Evolutionary conservation across 805 yeast genomes (phyloP).

Genomic region (Candida pseudoglaebosa): DNA sequence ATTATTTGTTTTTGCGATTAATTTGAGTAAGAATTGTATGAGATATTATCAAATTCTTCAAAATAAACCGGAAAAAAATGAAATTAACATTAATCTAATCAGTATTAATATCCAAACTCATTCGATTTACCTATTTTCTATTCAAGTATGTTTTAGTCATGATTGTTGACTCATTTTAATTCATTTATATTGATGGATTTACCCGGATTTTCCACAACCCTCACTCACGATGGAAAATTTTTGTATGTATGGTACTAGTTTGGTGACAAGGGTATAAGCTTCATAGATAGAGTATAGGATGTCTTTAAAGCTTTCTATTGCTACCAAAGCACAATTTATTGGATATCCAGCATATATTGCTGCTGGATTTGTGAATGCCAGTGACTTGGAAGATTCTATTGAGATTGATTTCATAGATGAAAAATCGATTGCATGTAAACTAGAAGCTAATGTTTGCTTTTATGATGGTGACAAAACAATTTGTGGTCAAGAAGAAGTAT

Average conservation of each 20-base stretch:
- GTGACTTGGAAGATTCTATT: constrained; percentile 44
- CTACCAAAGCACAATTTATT: constrained; percentile 81
- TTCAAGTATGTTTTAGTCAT: too few relatives aligned
- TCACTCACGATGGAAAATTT: not conserved
- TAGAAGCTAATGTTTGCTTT: constrained; percentile 30
- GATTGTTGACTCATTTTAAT: too few relatives aligned
- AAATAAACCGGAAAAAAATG: not conserved
- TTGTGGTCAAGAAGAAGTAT: constrained; percentile 41
- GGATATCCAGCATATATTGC: constrained; percentile 80
- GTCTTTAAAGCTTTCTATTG: constrained; percentile 58
- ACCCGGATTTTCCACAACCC: not conserved
- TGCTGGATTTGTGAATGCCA: constrained; percentile 63
- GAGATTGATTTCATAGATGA: constrained; percentile 69
- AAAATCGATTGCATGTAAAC: constrained; percentile 26
- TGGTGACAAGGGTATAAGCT: not conserved
- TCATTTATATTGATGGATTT: not conserved
- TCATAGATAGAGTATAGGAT: constrained; percentile 12
- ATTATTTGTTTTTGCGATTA: too few relatives aligned
- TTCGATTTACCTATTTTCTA: too few relatives aligned
- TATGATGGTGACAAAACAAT: constrained; percentile 38
- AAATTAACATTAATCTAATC: too few relatives aligned
- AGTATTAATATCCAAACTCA: too few relatives aligned
- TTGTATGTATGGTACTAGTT: not conserved
- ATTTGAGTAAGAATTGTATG: not conserved
- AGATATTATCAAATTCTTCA: not conserved